phyloP scores from a whole-genome alignment of 1,284 basidiomycete species.

The Pascua guehoae region DNA sequence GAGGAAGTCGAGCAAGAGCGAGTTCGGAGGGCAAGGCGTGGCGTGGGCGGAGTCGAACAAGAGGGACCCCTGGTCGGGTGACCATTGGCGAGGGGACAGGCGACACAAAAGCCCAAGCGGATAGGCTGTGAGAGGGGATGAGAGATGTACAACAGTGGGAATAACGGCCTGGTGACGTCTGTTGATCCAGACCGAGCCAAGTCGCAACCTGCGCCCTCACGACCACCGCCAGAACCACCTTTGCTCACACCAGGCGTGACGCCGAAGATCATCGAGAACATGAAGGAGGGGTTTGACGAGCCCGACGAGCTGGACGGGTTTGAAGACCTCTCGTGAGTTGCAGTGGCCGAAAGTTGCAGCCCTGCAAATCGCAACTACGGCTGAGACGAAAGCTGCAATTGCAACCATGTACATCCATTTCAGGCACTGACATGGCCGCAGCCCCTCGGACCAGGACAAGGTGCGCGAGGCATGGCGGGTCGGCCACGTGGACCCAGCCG shows the following conservation, averaged over 20 bases:
- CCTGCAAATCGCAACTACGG: slow-evolving; percentile 27
- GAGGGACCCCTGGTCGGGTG: too few relatives aligned
- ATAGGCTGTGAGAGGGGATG: neutral
- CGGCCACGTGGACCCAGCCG: slow-evolving; percentile 70
- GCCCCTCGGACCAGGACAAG: slow-evolving; percentile 60
- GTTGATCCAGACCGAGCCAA: neutral
- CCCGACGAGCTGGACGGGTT: slow-evolving; percentile 55
- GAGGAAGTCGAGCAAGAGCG: neutral
- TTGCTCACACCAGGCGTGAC: slow-evolving; percentile 77
- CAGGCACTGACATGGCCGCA: slow-evolving; percentile 4
- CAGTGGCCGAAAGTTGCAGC: neutral
- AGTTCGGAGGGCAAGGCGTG: neutral
- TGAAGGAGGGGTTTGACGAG: slow-evolving; percentile 62
- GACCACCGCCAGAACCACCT: too few relatives aligned
- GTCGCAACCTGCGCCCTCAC: neutral
- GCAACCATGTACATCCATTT: too few relatives aligned
- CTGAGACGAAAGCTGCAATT: too few relatives aligned
- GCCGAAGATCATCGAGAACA: slow-evolving; percentile 63
- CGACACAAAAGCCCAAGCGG: too few relatives aligned
- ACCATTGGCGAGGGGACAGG: too few relatives aligned
- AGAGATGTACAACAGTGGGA: neutral
- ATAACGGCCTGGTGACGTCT: neutral
- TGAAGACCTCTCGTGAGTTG: slow-evolving; percentile 41
- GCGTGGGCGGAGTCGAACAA: neutral
- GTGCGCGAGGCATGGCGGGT: slow-evolving; percentile 57